Conservation (phyloP, 1,284 basidiomycete species). For the Cryptococcus hybrid region DNA sequence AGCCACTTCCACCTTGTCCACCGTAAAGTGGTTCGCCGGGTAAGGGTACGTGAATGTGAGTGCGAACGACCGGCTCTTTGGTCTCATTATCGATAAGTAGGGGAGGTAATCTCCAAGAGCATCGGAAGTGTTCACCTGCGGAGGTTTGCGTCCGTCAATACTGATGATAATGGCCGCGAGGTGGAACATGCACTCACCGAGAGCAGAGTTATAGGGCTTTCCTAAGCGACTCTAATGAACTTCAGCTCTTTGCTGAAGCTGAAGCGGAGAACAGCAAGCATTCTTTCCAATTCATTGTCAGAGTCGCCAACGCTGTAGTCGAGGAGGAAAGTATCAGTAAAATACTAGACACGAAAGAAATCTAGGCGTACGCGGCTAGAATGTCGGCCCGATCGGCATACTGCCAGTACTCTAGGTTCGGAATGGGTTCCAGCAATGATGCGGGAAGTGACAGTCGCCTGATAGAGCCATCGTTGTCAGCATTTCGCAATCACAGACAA, state of each 20-base stretch:
- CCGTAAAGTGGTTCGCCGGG: conserved; percentile 46
- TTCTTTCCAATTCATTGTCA: conserved; percentile 83
- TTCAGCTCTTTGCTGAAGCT: conserved; percentile 93
- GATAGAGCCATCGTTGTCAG: not conserved
- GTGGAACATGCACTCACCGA: conserved; percentile 53
- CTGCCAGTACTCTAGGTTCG: conserved; percentile 94
- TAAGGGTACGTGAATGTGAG: conserved; percentile 48
- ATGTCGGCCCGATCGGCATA: conserved; percentile 91
- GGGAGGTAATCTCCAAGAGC: conserved; percentile 60
- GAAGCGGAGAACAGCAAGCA: conserved; percentile 87
- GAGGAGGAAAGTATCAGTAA: not conserved
- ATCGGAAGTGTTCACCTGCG: conserved; percentile 74
- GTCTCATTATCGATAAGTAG: conserved; percentile 45
- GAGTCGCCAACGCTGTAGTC: conserved; percentile 74
- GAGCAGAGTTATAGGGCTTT: conserved; percentile 94
- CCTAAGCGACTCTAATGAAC: conserved; percentile 84
- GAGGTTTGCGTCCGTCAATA: not conserved
- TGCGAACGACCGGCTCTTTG: conserved; percentile 48
- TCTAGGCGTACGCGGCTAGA: conserved; percentile 70
- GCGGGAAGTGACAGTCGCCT: conserved; percentile 88
- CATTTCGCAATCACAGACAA: not conserved
- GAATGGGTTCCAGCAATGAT: conserved; percentile 83
- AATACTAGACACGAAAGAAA: too few relatives aligned
- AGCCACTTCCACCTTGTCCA: conserved; percentile 41
- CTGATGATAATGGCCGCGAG: not conserved